Conservation (phyloP, 1,284 basidiomycete species). For the Cutaneotrichosporon cutaneum region DNA sequence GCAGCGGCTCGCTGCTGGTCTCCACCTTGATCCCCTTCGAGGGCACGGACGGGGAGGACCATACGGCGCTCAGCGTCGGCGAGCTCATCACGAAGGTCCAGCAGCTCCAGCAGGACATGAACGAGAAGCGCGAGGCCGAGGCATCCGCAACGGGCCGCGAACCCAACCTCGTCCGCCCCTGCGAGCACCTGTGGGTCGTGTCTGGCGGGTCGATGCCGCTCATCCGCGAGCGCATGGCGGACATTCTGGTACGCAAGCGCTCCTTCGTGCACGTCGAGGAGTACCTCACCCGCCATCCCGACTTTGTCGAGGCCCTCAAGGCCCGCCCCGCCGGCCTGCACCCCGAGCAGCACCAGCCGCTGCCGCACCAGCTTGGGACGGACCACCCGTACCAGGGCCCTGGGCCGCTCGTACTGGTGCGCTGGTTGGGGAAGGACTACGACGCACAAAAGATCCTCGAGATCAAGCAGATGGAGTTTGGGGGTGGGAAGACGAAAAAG, state of each 20-base stretch:
- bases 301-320: constrained; percentile 43
- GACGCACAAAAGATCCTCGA: constrained; percentile 46
- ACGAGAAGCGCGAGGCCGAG: constrained; percentile 28
- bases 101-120: constrained; percentile 39
- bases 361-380: constrained; percentile 18
- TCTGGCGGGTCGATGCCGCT: constrained; percentile 48
- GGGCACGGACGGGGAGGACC: constrained; percentile 52
- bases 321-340: constrained; percentile 49
- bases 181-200: constrained; percentile 52
- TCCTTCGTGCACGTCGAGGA: constrained; percentile 52
- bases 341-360: constrained; percentile 40
- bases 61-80: constrained; percentile 48
- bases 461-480: constrained; percentile 53
- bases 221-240: constrained; percentile 48
- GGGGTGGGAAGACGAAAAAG: constrained; percentile 46
- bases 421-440: constrained; percentile 51
- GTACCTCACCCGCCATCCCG: constrained; percentile 51
- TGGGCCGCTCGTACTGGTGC: constrained; percentile 45
- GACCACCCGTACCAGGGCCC: constrained; percentile 26
- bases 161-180: constrained; percentile 38
- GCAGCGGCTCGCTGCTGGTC: constrained; percentile 50
- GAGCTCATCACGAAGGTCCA: constrained; percentile 52
- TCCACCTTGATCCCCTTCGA: constrained; percentile 53
- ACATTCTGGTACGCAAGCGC: constrained; percentile 48
- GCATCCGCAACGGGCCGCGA: constrained; percentile 25